Conservation (phyloP, 1,284 basidiomycete species). For the Mycosarcoma mackinlayi region DNA sequence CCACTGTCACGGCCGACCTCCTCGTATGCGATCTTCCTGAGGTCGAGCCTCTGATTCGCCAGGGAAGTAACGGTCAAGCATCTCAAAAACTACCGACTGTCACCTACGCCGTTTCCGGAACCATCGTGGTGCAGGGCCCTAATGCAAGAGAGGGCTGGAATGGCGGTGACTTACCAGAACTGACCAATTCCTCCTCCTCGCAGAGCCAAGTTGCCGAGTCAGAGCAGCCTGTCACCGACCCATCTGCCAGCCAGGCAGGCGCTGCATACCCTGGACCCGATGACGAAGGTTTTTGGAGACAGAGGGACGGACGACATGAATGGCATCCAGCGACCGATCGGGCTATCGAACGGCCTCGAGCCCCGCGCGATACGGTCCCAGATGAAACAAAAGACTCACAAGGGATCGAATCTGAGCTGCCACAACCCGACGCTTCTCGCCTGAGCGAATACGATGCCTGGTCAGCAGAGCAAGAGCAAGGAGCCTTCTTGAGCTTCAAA, state of each 20-base stretch:
- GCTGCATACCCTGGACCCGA: constrained; percentile 32
- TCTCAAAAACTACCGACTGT: constrained; percentile 1
- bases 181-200: neutral
- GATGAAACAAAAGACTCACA: no score
- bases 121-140: constrained; percentile 20
- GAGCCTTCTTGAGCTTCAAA: constrained; percentile 43
- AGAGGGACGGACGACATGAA: constrained; percentile 40
- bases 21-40: constrained; percentile 43
- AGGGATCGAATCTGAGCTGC: neutral
- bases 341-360: neutral
- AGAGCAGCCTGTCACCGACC: neutral
- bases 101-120: constrained; percentile 42
- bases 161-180: constrained; percentile 9
- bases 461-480: constrained; percentile 45
- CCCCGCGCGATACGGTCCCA: neutral
- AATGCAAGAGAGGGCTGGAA: neutral
- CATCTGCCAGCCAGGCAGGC: neutral
- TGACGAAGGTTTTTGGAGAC: constrained; percentile 49
- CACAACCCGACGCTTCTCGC: neutral
- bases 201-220: neutral
- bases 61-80: constrained; percentile 1
- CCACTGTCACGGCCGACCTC: constrained; percentile 28
- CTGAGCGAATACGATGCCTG: constrained; percentile 43
- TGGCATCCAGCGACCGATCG: constrained; percentile 29
- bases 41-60: constrained; percentile 33